phyloP scores from a whole-genome alignment of 2,329 filamentous ascomycete species.

The Colletotrichum cordylinicola region DNA sequence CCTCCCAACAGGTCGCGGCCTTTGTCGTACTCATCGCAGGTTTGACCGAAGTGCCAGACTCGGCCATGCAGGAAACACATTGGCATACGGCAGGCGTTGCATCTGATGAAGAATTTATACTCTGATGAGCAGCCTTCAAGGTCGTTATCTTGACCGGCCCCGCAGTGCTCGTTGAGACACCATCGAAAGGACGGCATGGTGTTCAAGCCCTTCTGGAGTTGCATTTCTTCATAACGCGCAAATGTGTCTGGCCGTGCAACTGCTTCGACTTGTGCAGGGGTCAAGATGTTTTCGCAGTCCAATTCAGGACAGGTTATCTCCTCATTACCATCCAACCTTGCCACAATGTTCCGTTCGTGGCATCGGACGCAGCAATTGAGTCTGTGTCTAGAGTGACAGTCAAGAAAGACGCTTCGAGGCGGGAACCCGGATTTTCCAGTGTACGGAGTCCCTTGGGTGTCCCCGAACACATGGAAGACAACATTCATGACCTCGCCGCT shows the following conservation, averaged over 20 bases:
- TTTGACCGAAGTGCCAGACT: constrained; percentile 29
- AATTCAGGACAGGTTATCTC: neutral
- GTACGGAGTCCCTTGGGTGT: neutral
- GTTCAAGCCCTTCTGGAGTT: neutral
- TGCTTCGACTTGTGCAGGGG: constrained; percentile 6
- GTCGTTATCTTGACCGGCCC: constrained; percentile 27
- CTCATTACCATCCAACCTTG: neutral
- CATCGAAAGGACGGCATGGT: constrained; percentile 25
- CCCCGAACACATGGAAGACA: neutral
- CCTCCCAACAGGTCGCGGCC: neutral
- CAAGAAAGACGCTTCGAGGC: neutral
- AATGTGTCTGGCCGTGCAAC: constrained; percentile 4
- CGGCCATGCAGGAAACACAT: constrained; percentile 32
- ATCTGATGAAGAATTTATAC: constrained; percentile 22
- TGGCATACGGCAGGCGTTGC: constrained; percentile 27
- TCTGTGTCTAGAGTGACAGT: neutral
- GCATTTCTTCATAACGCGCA: constrained; percentile 20
- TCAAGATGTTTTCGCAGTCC: neutral
- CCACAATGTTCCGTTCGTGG: neutral
- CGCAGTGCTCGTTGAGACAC: constrained; percentile 29
- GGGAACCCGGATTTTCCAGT: neutral
- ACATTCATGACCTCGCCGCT: neutral
- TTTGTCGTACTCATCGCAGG: constrained; percentile 25
- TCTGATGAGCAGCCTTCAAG: neutral
- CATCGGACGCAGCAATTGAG: neutral